Evolutionary conservation across 2,329 filamentous ascomycete species (phyloP), one percentile per base, ranked within the genome.

Genomic region (Fusarium sp.): DNA sequence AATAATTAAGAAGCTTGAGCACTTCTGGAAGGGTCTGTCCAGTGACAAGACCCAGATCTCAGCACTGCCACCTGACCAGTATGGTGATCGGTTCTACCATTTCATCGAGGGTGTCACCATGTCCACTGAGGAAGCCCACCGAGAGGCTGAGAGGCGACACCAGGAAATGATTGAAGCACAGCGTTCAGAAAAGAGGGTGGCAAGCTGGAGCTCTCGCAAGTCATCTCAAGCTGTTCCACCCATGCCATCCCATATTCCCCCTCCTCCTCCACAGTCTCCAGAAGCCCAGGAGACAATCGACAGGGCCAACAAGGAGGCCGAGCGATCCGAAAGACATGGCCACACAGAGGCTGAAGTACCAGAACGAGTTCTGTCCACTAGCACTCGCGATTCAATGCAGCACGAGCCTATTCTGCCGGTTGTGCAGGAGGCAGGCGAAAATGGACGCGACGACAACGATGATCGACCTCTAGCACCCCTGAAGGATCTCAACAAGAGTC

Each of bases 21-120:
- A 98, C 80, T 96, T 98, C 80, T 96, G 94, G 91, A 99, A 99
- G 82, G 95, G 96, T 37, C 83, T 98, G 61, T 93, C 91, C 4
- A 87, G 89, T 73, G 92, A 96, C 73, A 90, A 93, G 73, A 89
- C 87, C 33, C 90, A 97, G 76, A 98, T 99, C 64, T 98, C 95
- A 0, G 94, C 96, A 3, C 90, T 98, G 23, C 92, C 94, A 1
- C 95, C 96, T 1, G 88, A 94, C 65, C 87, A 93, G 58, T 99
- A 99, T 74, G 96, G 96, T 27, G 93, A 98, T 60, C 90, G 96
- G 7, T 99, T 99, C 78, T 87, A 96, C 77, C 91, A 92, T 70
- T 99, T 99, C 78, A 94, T 99, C 75, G 90, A 90, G 49, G 90
- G 91, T 37, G 91, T 97, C 68, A 97, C 96, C 20, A 96, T 94